Evolutionary conservation across 352 stramenopile species (phyloP).

Genomic region (Halophytophthora batemanensis): DNA sequence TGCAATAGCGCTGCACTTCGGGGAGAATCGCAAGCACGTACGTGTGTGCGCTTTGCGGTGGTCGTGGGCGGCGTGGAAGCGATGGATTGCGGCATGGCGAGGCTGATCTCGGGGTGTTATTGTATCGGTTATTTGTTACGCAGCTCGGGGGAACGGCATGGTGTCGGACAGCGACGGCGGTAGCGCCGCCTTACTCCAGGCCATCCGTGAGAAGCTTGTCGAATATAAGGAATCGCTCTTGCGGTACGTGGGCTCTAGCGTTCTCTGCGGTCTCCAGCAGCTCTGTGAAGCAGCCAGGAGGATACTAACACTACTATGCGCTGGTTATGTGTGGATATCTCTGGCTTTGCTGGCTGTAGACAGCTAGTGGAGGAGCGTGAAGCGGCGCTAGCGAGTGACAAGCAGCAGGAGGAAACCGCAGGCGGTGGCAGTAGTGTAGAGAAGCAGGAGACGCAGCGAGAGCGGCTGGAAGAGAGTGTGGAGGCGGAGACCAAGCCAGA

Average conservation of each 20-base stretch:
- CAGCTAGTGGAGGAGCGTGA: slow-evolving; percentile 63
- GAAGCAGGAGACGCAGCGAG: slow-evolving; percentile 7
- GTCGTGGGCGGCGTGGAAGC: background rate
- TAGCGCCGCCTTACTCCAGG: slow-evolving; percentile 39
- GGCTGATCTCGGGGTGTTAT: too few relatives aligned
- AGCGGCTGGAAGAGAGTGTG: slow-evolving; percentile 1
- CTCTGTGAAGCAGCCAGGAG: background rate
- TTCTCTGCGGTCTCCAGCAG: background rate
- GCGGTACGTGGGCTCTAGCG: slow-evolving; percentile 34
- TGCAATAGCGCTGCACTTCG: slow-evolving; percentile 26
- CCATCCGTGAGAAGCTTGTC: slow-evolving; percentile 62
- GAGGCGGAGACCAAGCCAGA: slow-evolving; percentile 5
- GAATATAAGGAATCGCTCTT: slow-evolving; percentile 72
- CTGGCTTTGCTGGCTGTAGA: slow-evolving; percentile 18
- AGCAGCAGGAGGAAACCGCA: slow-evolving; percentile 12
- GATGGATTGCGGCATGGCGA: too few relatives aligned
- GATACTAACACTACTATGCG: background rate
- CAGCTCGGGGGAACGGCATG: slow-evolving; percentile 55
- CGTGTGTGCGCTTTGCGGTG: background rate
- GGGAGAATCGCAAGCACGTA: slow-evolving; percentile 26
- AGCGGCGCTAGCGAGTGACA: slow-evolving; percentile 20
- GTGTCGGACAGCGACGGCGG: slow-evolving; percentile 37
- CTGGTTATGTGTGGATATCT: slow-evolving; percentile 2
- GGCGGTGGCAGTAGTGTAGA: slow-evolving; percentile 24
- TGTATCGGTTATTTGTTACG: slow-evolving; percentile 24